Percentiles rank a stretch among this genome's conserved stretches.
Evolutionary conservation across 805 yeast species (phyloP).

Genomic region (Sugiyamaella boreocaroliniensis): DNA sequence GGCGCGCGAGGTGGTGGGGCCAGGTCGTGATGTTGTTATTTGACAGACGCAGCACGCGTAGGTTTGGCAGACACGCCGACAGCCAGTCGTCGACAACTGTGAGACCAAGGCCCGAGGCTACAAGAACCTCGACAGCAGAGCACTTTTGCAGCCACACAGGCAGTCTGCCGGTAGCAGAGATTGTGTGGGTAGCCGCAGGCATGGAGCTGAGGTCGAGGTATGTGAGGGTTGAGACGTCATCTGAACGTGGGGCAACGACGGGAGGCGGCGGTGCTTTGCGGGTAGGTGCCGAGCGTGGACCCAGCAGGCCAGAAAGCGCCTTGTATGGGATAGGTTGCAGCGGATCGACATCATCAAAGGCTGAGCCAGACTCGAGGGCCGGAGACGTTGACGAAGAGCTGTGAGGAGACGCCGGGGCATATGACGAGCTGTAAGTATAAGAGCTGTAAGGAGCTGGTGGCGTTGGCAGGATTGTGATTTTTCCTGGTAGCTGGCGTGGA

Average conservation of each 20-base stretch:
- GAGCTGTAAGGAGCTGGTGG: not conserved
- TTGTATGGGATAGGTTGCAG: not conserved
- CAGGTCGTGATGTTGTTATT: conserved; percentile 25
- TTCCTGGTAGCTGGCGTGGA: not conserved
- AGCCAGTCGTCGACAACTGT: conserved; percentile 26
- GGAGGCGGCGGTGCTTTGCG: conserved; percentile 1
- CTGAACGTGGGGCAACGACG: not conserved
- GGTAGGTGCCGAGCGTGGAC: not conserved
- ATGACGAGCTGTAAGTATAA: not conserved
- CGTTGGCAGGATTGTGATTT: not conserved
- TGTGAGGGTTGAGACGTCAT: conserved; percentile 5
- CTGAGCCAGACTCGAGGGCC: not conserved
- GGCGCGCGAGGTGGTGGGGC: conserved; percentile 23
- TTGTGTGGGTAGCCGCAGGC: conserved; percentile 12
- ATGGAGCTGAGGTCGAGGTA: conserved; percentile 20
- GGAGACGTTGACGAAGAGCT: not conserved
- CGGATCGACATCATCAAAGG: not conserved
- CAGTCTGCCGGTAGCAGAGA: conserved; percentile 22
- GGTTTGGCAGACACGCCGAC: conserved; percentile 16
- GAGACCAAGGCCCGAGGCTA: conserved; percentile 22
- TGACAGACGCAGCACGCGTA: conserved; percentile 19
- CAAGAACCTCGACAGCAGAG: conserved; percentile 18
- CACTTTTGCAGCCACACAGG: conserved; percentile 23
- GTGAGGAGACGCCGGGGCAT: too few species aligned
- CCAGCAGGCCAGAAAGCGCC: not conserved